Conservation (phyloP, 2,329 filamentous ascomycete genomes). For the Fusarium sp. region DNA sequence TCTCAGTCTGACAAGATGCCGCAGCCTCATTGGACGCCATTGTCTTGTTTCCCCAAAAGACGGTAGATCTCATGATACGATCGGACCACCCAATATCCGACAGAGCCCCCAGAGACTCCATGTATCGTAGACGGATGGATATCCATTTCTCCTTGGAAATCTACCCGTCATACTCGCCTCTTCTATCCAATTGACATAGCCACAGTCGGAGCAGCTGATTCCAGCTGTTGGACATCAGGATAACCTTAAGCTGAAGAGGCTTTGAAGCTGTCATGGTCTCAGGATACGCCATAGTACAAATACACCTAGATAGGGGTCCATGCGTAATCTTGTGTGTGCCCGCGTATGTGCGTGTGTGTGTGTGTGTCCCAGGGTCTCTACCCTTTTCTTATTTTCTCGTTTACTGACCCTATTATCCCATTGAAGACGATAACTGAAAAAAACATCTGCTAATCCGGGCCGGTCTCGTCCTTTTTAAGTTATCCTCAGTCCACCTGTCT, state of each 20-base stretch:
- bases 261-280: slow-evolving; percentile 25
- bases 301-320: slow-evolving; percentile 4
- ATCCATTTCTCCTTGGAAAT: slow-evolving; percentile 14
- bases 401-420: background rate
- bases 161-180: slow-evolving; percentile 7
- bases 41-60: slow-evolving; percentile 12
- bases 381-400: slow-evolving; percentile 9
- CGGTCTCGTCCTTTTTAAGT: slow-evolving; percentile 20
- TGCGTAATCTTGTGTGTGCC: slow-evolving; percentile 18
- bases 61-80: slow-evolving; percentile 41
- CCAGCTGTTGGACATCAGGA: slow-evolving; percentile 11
- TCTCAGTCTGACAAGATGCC: slow-evolving; percentile 19
- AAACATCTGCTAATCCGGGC: slow-evolving; percentile 16
- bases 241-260: slow-evolving; percentile 18
- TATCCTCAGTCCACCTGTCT: slow-evolving; percentile 38
- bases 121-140: slow-evolving; percentile 1
- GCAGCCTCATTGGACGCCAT: slow-evolving; percentile 27
- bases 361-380: slow-evolving; percentile 12
- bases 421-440: background rate
- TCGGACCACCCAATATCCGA: slow-evolving; percentile 38
- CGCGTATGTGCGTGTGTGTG: slow-evolving; percentile 1
- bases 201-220: slow-evolving; percentile 15
- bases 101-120: slow-evolving; percentile 10
- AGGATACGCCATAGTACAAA: slow-evolving; percentile 5
- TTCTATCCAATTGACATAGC: slow-evolving; percentile 18